phyloP scores from a whole-genome alignment of 306 rosid species.

The Phaseolus lunatus region DNA sequence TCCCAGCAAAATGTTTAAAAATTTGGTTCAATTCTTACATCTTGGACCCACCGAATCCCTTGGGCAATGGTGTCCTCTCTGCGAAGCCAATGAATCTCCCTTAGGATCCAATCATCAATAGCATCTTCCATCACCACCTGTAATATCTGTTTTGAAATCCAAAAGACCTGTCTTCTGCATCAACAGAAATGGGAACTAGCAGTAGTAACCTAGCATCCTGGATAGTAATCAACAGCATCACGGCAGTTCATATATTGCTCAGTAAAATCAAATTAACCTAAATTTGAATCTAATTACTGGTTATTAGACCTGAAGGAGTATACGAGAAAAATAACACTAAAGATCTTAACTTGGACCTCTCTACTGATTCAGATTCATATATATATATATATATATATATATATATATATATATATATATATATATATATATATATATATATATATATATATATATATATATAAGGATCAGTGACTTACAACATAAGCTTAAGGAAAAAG shows the following conservation, averaged over 20 bases:
- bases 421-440: too few relatives aligned
- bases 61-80: conserved; percentile 81
- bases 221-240: conserved; percentile 14
- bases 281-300: conserved; percentile 20
- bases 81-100: conserved; percentile 88
- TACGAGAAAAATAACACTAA: too few relatives aligned
- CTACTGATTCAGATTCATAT: too few relatives aligned
- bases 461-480: too few relatives aligned
- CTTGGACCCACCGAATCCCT: conserved; percentile 94
- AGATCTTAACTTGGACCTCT: too few relatives aligned
- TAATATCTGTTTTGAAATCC: conserved; percentile 97
- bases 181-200: conserved; percentile 30
- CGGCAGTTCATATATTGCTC: conserved; percentile 7
- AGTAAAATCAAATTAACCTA: conserved; percentile 14
- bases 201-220: conserved; percentile 31
- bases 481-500: too few relatives aligned
- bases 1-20: conserved; percentile 15
- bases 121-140: conserved; percentile 99
- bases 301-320: neutral
- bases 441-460: too few relatives aligned
- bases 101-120: conserved; percentile 90
- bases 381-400: too few relatives aligned
- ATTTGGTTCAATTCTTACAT: conserved; percentile 67
- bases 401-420: too few relatives aligned
- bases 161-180: conserved; percentile 95